Evolutionary conservation across 2,329 filamentous ascomycete genomes (phyloP), one percentile per base, ranked within the genome.

Genomic region (Pyricularia grisea): DNA sequence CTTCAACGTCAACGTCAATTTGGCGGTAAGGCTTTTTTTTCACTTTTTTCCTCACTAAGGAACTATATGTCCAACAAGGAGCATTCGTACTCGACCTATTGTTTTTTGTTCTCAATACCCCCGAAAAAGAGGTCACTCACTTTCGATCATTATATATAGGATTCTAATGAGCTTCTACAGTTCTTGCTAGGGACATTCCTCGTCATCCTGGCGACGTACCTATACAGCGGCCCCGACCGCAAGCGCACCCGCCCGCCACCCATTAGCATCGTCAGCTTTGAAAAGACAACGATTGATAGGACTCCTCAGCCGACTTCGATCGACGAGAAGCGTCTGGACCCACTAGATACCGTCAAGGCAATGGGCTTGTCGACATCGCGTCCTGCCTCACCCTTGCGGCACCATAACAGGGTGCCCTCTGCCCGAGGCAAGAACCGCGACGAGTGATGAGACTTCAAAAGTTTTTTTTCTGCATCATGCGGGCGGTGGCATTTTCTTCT

Each of bases 191-290:
- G 95, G 68, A 94, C 94, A 0, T 82, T 84, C 12, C 81, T 95
- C 66, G 94, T 98, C 10, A 81, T 97, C 0, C 84, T 87, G 61
- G 90, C 94, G 2, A 96, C 93, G 2, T 97, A 93, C 77, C 83
- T 97, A 20, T 97, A 97, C 81, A 93, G 88, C 71, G 85, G 86
- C 6, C 85, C 88, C 0, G 87, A 93, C 71, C 81, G 84, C 25
- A 83, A 82, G 71, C 83, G 86, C 68, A 81, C 83, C 68, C 86
- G 88, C 20, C 88, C 92, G 27, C 82, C 87, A 0, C 87, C 90
- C 0, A 88, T 92, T 74, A 86, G 81, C 72, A 89, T 94, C 71
- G 90, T 89, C 65, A 87, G 83, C 72, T 93, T 91, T 75, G 93
- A 97, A 77, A 95, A 97, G 79, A 87, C 88, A 2, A 84, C 84